Evolutionary conservation across 805 yeast genomes (phyloP).

Genomic region (Yamadazyma laniorum): DNA sequence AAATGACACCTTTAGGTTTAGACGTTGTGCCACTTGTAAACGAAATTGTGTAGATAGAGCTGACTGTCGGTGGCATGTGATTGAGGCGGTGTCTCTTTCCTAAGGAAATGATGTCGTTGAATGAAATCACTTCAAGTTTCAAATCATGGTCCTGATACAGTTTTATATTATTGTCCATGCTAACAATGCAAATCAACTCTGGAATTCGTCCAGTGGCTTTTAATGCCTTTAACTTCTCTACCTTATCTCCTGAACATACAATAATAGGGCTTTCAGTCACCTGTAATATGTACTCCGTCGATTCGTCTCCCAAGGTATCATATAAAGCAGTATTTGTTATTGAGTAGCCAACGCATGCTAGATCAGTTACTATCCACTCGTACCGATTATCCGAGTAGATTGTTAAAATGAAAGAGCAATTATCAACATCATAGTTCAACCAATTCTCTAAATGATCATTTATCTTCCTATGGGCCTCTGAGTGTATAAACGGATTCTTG

Average conservation of each 20-base stretch:
- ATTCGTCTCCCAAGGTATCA: slow-evolving; percentile 35
- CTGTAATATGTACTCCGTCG: slow-evolving; percentile 29
- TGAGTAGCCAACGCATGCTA: slow-evolving; percentile 28
- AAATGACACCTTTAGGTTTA: slow-evolving; percentile 65
- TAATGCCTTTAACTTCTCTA: slow-evolving; percentile 24
- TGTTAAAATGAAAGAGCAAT: slow-evolving; percentile 25
- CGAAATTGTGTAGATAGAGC: slow-evolving; percentile 37
- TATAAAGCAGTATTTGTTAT: slow-evolving; percentile 39
- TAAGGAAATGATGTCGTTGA: slow-evolving; percentile 24
- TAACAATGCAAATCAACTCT: slow-evolving; percentile 49
- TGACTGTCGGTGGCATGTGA: slow-evolving; percentile 29
- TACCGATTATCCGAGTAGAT: slow-evolving; percentile 30
- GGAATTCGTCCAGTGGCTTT: slow-evolving; percentile 21
- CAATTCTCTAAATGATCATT: slow-evolving; percentile 21
- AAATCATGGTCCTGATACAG: slow-evolving; percentile 1
- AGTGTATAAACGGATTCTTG: slow-evolving; percentile 17
- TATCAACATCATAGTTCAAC: slow-evolving; percentile 24
- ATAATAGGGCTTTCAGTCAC: slow-evolving; percentile 42
- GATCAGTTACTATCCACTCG: slow-evolving; percentile 38
- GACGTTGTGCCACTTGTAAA: slow-evolving; percentile 62
- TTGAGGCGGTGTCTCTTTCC: slow-evolving; percentile 35
- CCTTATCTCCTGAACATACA: slow-evolving; percentile 50
- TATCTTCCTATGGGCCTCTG: slow-evolving; percentile 24
- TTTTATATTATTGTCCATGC: slow-evolving; percentile 25
- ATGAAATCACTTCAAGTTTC: slow-evolving; percentile 20